A percentile compares a stretch with the other conserved stretches of the same genome.
phyloP scores from a whole-genome alignment of 495 filamentous ascomycete genomes.

The Parathielavia appendiculata region DNA sequence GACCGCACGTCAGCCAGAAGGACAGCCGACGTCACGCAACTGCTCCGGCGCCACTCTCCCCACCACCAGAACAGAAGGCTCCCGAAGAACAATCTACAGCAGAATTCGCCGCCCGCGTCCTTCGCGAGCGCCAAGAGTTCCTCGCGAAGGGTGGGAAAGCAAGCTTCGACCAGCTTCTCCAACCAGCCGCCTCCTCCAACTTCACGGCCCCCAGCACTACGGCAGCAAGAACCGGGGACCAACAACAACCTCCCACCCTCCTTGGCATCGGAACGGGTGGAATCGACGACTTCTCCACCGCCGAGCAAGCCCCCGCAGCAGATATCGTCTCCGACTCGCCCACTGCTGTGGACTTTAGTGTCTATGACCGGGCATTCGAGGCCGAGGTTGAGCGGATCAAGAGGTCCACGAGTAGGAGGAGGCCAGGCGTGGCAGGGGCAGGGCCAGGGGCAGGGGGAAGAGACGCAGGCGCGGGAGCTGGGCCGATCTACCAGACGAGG shows the following conservation, averaged over 20 bases:
- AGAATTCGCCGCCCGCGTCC: constrained; percentile 37
- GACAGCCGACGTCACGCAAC: constrained; percentile 28
- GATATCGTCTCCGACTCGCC: constrained; percentile 77
- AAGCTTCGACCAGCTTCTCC: constrained; percentile 38
- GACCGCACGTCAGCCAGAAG: background rate
- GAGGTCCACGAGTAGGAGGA: constrained; percentile 22
- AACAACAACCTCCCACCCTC: constrained; percentile 34
- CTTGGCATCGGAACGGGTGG: constrained; percentile 68
- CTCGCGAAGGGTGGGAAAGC: constrained; percentile 29
- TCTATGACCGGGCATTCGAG: constrained; percentile 84
- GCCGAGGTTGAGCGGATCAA: constrained; percentile 71
- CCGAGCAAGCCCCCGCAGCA: background rate
- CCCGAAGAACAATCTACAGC: constrained; percentile 31
- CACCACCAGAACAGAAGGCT: constrained; percentile 3
- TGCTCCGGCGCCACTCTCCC: constrained; percentile 30
- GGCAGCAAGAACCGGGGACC: background rate
- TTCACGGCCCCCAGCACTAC: background rate
- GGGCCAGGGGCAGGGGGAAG: background rate
- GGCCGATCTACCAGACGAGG: constrained; percentile 12
- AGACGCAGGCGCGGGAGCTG: too few species aligned
- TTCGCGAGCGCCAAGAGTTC: constrained; percentile 36
- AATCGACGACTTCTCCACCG: constrained; percentile 33
- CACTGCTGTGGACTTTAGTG: constrained; percentile 69
- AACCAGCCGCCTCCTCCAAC: background rate
- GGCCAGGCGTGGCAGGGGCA: background rate